phyloP scores from a whole-genome alignment of 2,329 filamentous ascomycete genomes.

The Pseudogymnoascus sp. region DNA sequence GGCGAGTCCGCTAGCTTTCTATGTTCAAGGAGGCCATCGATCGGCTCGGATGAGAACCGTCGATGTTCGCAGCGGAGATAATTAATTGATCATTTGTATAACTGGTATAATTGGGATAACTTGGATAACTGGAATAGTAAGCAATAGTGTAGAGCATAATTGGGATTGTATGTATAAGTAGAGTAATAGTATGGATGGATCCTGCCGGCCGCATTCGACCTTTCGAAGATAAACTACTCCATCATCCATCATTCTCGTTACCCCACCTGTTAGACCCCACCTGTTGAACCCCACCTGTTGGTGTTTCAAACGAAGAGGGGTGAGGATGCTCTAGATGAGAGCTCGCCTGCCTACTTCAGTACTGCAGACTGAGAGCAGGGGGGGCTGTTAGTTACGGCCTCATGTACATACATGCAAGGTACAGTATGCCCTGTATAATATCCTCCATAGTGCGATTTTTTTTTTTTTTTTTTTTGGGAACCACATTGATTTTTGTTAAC shows the following conservation, averaged over 20 bases:
- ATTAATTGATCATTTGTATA: neutral
- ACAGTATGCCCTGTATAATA: neutral
- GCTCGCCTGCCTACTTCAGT: no score
- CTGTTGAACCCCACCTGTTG: neutral
- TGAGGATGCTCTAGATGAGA: no score
- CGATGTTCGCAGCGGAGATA: neutral
- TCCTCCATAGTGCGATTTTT: no score
- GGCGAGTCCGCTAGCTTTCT: neutral
- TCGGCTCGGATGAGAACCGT: neutral
- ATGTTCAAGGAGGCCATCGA: neutral
- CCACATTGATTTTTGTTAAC: no score
- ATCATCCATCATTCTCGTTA: neutral
- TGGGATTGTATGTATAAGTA: neutral
- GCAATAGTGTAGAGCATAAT: neutral
- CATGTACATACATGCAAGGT: neutral
- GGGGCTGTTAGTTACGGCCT: no score
- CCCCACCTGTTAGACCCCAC: neutral
- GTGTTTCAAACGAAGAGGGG: neutral
- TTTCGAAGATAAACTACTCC: neutral
- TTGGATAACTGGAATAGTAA: neutral
- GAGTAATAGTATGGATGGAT: neutral
- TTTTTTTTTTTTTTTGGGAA: no score
- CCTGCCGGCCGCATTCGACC: neutral
- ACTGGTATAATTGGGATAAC: neutral
- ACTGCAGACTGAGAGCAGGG: no score